Evolutionary conservation across 352 stramenopile genomes (phyloP).

Genomic region (Saprolegnia parasitica): DNA sequence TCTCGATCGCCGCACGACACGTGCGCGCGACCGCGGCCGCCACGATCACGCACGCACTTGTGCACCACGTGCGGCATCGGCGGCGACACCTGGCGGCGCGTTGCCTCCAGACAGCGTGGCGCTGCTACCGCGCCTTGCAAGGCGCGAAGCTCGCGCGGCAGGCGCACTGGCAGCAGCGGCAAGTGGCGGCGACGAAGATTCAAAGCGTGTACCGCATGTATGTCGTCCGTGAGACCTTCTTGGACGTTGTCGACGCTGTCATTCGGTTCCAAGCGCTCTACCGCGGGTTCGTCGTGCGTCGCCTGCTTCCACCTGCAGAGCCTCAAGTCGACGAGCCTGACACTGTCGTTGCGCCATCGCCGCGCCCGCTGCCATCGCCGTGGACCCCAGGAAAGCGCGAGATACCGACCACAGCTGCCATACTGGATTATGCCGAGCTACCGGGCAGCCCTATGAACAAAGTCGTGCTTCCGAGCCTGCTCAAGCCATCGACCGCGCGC

Average conservation of each 20-base stretch:
- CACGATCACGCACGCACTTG: not conserved
- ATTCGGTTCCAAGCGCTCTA: conserved; percentile 68
- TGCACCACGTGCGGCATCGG: not conserved
- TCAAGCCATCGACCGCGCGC: conserved; percentile 3
- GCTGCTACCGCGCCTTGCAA: conserved; percentile 10
- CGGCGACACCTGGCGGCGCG: not conserved
- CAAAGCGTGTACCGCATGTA: conserved; percentile 50
- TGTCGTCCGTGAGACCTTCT: conserved; percentile 70
- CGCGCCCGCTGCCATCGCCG: conserved; percentile 44
- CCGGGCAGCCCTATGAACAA: not conserved
- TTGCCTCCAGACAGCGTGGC: not conserved
- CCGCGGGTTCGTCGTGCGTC: conserved; percentile 59
- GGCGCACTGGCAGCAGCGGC: conserved; percentile 28
- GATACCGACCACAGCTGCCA: not conserved
- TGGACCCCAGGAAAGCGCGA: conserved; percentile 29
- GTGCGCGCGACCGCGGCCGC: too few relatives aligned
- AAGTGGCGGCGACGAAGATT: conserved; percentile 41
- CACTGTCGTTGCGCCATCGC: conserved; percentile 43
- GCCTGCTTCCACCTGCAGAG: conserved; percentile 17
- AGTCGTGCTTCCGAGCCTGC: not conserved
- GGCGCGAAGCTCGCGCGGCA: conserved; percentile 26
- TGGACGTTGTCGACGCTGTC: conserved; percentile 74
- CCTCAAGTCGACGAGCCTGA: conserved; percentile 37
- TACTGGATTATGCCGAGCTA: too few relatives aligned
- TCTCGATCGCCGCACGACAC: conserved; percentile 1